Evolutionary conservation across 768 basidiomycete species (phyloP).

Genomic region (Auriculariales sp.): DNA sequence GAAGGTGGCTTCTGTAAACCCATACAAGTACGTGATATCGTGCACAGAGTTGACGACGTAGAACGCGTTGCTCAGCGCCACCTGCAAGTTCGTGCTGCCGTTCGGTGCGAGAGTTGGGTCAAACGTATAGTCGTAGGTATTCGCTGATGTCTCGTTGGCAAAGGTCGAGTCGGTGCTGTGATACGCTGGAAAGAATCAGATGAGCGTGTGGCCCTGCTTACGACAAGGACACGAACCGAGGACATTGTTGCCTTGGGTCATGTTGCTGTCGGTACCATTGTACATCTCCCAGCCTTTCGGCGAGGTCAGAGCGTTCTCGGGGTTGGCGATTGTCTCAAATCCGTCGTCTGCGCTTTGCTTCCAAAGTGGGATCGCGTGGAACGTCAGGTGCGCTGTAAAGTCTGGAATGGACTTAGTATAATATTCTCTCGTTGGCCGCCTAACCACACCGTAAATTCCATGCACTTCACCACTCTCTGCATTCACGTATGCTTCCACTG

Average conservation of each 20-base stretch:
- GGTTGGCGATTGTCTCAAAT: not conserved
- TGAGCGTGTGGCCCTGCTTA: conserved; percentile 6
- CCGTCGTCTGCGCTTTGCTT: not conserved
- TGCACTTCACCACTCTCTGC: conserved; percentile 39
- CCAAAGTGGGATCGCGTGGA: not conserved
- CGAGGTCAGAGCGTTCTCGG: conserved; percentile 20
- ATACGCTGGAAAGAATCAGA: not conserved
- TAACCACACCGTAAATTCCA: no score
- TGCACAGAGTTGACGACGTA: conserved; percentile 1
- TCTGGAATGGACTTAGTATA: conserved; percentile 17
- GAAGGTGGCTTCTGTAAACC: conserved; percentile 22
- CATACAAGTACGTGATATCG: not conserved
- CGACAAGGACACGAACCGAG: no score
- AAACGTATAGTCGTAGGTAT: conserved; percentile 3
- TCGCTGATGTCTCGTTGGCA: conserved; percentile 21
- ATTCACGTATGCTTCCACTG: conserved; percentile 45
- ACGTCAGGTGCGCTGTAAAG: not conserved
- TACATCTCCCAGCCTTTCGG: conserved; percentile 26
- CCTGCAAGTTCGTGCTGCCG: conserved; percentile 9
- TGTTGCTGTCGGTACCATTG: conserved; percentile 15
- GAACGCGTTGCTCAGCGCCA: conserved; percentile 1
- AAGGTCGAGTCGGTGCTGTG: conserved; percentile 9
- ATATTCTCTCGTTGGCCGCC: conserved; percentile 36
- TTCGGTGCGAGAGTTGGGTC: conserved; percentile 19
- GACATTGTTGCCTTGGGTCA: conserved; percentile 27